Percentiles rank a stretch among this genome's conserved stretches.
These are phyloP conservation scores for Myxozyma geophila DNA, from an alignment of 805 yeast genomes.

Conservation along the genomic window DNA sequence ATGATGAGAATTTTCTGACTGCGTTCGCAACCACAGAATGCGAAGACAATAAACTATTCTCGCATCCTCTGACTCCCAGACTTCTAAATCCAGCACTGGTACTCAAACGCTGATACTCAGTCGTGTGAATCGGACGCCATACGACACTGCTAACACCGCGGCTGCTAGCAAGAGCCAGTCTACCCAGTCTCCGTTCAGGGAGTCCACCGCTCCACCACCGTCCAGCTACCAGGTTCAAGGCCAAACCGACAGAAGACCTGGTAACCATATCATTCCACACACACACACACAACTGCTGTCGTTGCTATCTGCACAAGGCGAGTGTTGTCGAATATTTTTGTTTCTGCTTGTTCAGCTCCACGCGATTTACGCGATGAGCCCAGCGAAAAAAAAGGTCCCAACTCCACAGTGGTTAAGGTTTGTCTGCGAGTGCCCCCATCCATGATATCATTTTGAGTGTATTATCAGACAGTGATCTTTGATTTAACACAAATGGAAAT, in stretches of 20 bases:
- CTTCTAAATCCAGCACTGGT: too few relatives aligned
- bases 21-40: too few relatives aligned
- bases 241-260: neutral
- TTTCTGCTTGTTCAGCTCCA: neutral
- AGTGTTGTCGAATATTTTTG: neutral
- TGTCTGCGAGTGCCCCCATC: neutral
- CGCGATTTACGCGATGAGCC: neutral
- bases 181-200: neutral
- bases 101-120: too few relatives aligned
- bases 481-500: neutral
- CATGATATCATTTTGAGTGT: too few relatives aligned
- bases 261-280: constrained; percentile 5
- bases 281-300: neutral
- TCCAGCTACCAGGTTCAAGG: neutral
- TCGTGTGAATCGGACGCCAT: neutral
- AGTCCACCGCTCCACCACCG: neutral
- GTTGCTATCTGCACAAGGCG: neutral
- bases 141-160: neutral
- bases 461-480: too few relatives aligned
- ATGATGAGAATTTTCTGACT: neutral
- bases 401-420: neutral
- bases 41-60: too few relatives aligned
- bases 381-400: neutral
- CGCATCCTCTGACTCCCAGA: too few relatives aligned
- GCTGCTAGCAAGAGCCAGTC: neutral